Base-by-base conservation (phyloP, 2,329 filamentous ascomycete species). In the Ascochyta fabae region DNA sequence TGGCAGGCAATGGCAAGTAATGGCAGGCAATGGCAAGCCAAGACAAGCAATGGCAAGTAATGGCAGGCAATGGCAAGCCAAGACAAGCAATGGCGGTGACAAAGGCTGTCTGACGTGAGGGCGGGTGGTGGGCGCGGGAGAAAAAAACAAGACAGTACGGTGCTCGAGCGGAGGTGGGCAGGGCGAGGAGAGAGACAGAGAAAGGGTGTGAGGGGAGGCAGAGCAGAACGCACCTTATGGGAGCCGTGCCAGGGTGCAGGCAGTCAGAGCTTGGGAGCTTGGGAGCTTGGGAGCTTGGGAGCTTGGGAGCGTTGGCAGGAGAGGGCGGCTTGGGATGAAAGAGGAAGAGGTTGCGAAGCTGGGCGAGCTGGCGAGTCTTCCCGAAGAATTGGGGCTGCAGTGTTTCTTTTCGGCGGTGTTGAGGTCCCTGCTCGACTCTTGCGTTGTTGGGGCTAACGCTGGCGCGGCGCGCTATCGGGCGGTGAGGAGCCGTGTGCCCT, bases 331-430 rank as follows among this genome's bases (percentile, higher is more conserved):
- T 62, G 59, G 40, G 60, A 64, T 65, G 67, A 57, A 63, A 62
- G 53, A 55, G 66, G 64, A 61, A 61, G 62, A 62, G 61, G 65
- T 66, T 67, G 63, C 59, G 63, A 66, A 56, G 56, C 46, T 55
- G 60, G 58, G 59, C 59, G 57, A 56, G 43, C 42, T 50, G 53
- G 53, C 53, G 53, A 55, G 47, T 49, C 48, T 50, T 55, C 62
- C 65, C 69, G 68, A 68, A 70, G 64, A 64, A 65, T 68, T 68
- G 69, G 67, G 60, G 53, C 56, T 57, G 19, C 23, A 26, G 41
- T 50, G 53, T 34, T 49, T 55, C 53, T 41, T 55, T 50, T 46
- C 46, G 64, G 64, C 64, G 67, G 65, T 70, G 71, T 72, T 73
- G 68, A 71, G 66, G 62, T 61, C 62, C 68, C 62, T 68, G 69